Evolutionary conservation across 2,329 filamentous ascomycete genomes (phyloP).

Genomic region (Colletotrichum graminicola): DNA sequence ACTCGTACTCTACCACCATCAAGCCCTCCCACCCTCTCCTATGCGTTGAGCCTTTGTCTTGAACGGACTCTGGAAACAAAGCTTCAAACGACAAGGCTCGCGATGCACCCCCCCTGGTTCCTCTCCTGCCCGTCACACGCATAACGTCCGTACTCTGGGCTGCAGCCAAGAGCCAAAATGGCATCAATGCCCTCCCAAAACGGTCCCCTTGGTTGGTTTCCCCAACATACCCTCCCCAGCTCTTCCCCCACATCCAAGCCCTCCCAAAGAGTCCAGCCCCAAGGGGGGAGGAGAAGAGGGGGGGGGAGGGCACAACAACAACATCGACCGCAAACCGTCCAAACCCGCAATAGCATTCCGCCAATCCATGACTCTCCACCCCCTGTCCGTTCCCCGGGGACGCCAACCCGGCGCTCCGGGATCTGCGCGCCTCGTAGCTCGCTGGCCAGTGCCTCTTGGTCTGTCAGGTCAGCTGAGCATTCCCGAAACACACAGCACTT

Average conservation of each 20-base stretch:
- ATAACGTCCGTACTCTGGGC: constrained; percentile 18
- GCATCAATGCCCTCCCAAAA: not conserved
- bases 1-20: not conserved
- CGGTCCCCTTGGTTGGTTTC: not conserved
- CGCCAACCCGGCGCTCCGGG: not conserved
- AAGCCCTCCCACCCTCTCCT: not conserved
- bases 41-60: not conserved
- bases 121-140: not conserved
- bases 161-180: constrained; percentile 9
- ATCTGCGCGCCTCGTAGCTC: not conserved
- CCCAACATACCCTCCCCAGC: not conserved
- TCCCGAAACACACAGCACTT: constrained; percentile 17
- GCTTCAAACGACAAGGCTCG: not conserved
- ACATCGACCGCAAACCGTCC: not conserved
- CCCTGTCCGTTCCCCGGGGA: not conserved
- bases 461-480: constrained; percentile 29
- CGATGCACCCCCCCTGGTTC: not conserved
- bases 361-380: not conserved
- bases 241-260: not conserved
- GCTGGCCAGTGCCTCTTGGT: not conserved
- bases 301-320: no score
- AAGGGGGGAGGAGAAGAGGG: no score
- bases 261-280: not conserved
- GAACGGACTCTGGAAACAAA: not conserved
- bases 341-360: not conserved